A percentile compares a stretch with the other conserved stretches of the same genome.
phyloP scores from a whole-genome alignment of 1,284 basidiomycete species.

The Sanghuangporus weigelae region DNA sequence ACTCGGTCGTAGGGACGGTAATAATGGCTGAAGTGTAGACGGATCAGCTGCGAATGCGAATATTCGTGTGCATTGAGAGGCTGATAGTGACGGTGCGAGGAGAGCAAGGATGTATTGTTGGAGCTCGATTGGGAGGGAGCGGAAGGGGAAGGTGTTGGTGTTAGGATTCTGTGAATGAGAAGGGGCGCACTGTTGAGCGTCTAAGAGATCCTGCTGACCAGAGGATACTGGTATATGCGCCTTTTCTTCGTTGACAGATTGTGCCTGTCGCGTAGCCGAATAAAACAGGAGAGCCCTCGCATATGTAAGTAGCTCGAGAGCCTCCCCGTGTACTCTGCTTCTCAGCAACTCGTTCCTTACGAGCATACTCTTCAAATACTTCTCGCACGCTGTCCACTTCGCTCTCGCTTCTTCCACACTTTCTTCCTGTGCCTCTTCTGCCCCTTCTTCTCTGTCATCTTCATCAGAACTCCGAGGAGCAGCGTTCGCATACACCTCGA shows the following conservation, averaged over 20 bases:
- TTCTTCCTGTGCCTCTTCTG: background rate
- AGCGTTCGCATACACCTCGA: conserved; percentile 53
- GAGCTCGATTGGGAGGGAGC: conserved; percentile 52
- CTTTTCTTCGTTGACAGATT: background rate
- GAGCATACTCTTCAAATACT: conserved; percentile 35
- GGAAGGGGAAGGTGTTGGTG: conserved; percentile 31
- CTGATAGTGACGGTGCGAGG: conserved; percentile 53
- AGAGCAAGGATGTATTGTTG: conserved; percentile 53
- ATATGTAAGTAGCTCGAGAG: conserved; percentile 46
- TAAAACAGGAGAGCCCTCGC: conserved; percentile 45
- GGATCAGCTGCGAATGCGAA: conserved; percentile 48
- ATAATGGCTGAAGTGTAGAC: conserved; percentile 49
- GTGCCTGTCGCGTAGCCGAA: background rate
- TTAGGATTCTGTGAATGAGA: background rate
- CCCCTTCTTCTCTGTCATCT: conserved; percentile 16
- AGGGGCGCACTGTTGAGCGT: background rate
- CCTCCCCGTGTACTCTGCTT: conserved; percentile 41
- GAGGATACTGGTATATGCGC: background rate
- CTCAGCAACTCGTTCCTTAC: conserved; percentile 46
- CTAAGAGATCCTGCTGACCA: background rate
- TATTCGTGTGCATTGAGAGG: conserved; percentile 49
- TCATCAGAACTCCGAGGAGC: conserved; percentile 29
- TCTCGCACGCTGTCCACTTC: conserved; percentile 22
- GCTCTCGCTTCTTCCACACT: conserved; percentile 2
- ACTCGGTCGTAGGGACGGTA: conserved; percentile 28